Base-by-base conservation (phyloP, 2,329 filamentous ascomycete species). In the Penicillium sp. region DNA sequence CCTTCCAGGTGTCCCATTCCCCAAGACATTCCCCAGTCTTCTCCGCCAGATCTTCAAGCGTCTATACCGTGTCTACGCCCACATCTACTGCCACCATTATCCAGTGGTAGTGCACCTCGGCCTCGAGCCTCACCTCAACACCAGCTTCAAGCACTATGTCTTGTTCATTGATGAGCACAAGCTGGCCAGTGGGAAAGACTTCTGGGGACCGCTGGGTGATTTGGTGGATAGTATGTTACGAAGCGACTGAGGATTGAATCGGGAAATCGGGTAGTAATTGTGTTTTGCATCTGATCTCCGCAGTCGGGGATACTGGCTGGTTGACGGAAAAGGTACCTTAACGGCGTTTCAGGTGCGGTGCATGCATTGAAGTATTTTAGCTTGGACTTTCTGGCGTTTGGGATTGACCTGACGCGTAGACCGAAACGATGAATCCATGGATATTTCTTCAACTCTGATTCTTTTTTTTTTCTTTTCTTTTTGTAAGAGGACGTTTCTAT, bases 51-150 rank as follows among this genome's bases (percentile, higher is more conserved):
- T 99, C 73, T 97, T 97, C 86, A 99, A 99, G 84, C 89, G 94
- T 72, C 88, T 99, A 79, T 99, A 97, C 79, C 89, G 94, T 66
- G 93, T 99, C 61, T 99, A 99, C 75, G 94, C 94, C 43, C 94
- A 99, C 79, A 96, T 99, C 68, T 99, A 99, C 85, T 99, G 95
- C 81, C 94, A 99, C 77, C 94, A 99, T 80, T 99, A 99, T 78
- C 92, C 92, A 36, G 92, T 99, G 65, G 89, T 99, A 66, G 89
- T 95, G 58, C 92, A 97, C 73, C 84, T 99, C 39, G 94, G 94
- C 23, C 84, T 99, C 57, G 94, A 99, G 77, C 92, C 95, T 44
- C 94, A 99, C 76, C 84, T 99, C 64, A 99, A 99, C 78, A 99
- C 94, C 15, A 96, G 91, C 78, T 99, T 99, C 86, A 99, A 99